Base-by-base conservation (phyloP, 169 alveolate genomes). In the Besnoitia besnoiti region DNA sequence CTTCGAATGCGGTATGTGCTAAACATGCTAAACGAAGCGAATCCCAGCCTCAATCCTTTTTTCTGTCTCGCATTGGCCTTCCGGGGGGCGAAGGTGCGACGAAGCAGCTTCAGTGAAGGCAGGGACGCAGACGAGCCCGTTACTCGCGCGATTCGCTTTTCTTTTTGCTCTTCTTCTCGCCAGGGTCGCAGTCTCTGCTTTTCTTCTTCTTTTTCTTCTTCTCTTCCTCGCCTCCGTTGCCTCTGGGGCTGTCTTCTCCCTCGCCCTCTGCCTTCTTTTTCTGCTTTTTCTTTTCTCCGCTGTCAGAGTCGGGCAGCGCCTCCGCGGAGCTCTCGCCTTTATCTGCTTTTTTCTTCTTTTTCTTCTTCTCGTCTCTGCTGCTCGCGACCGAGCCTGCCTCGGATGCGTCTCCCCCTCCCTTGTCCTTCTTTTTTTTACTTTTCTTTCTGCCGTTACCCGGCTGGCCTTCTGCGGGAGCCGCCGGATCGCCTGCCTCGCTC, bases 361-460 rank as follows among this genome's bases (percentile, higher is more conserved):
- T 89, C 75, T 76, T 89, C 42, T 49, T 76, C 93, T 89, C 75
- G 55, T 85, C 24, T 79, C 50, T 76, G 88, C 49, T 84, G 39
- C 67, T 79, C 47, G 39, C 42, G 33, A 39, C 42, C 35, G 46
- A 82, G 0, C 33, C 80, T 0, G 79, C 30, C 30, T 33, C 55
- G 35, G 30, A n/a, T 14, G 44, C 80, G 27, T 75, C 44, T 24
- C 8, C 80, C 30, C 50, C 51, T 27, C n/a, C n/a, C n/a, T n/a
- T n/a, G n/a, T 39, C 51, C 80, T 85, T 44, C 42, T 42, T 50
- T 37, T 27, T 61, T 5, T 89, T 73, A 2, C 39, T 88, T 27
- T 67, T 62, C 37, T 16, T 24, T 19, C n/a, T n/a, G 44, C 10
- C 80, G n/a, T n/a, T 88, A 7, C 47, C 44, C 80, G 80, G 12